phyloP scores from a whole-genome alignment of 768 basidiomycete genomes.

The Tephrocybe sp. region DNA sequence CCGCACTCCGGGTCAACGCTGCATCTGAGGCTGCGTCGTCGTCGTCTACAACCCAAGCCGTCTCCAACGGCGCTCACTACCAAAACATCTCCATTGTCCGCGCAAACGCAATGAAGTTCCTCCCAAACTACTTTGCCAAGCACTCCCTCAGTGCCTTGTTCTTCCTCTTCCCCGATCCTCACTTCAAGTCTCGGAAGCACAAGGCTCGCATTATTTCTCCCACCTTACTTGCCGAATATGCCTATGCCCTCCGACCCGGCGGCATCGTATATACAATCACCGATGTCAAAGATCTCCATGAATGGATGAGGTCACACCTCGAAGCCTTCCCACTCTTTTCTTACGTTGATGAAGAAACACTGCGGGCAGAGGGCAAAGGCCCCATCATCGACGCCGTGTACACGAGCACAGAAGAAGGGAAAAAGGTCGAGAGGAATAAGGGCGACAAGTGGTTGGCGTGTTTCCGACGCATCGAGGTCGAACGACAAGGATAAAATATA shows the following conservation, averaged over 20 bases:
- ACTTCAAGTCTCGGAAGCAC: conserved; percentile 97
- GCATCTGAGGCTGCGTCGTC: conserved; percentile 34
- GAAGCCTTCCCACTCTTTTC: conserved; percentile 86
- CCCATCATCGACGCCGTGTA: conserved; percentile 80
- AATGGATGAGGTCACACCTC: conserved; percentile 95
- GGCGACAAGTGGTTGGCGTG: conserved; percentile 93
- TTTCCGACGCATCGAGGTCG: conserved; percentile 63
- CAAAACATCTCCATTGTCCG: conserved; percentile 92
- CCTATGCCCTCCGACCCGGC: conserved; percentile 88
- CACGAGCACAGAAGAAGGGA: conserved; percentile 91
- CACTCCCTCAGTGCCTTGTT: conserved; percentile 90
- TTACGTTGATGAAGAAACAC: conserved; percentile 66
- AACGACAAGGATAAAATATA: conserved; percentile 24
- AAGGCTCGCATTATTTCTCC: conserved; percentile 98
- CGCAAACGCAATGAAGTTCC: conserved; percentile 98
- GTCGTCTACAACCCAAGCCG: conserved; percentile 3
- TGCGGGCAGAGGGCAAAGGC: conserved; percentile 75
- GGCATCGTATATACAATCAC: conserved; percentile 98
- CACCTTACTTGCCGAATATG: conserved; percentile 96
- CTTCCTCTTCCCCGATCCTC: conserved; percentile 98
- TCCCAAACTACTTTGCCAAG: conserved; percentile 93
- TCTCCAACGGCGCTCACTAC: conserved; percentile 41
- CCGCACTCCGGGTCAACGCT: conserved; percentile 78
- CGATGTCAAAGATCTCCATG: conserved; percentile 89
- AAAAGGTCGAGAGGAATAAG: conserved; percentile 89